phyloP scores from a whole-genome alignment of 805 yeast species.

The Kazachstania taianensis region DNA sequence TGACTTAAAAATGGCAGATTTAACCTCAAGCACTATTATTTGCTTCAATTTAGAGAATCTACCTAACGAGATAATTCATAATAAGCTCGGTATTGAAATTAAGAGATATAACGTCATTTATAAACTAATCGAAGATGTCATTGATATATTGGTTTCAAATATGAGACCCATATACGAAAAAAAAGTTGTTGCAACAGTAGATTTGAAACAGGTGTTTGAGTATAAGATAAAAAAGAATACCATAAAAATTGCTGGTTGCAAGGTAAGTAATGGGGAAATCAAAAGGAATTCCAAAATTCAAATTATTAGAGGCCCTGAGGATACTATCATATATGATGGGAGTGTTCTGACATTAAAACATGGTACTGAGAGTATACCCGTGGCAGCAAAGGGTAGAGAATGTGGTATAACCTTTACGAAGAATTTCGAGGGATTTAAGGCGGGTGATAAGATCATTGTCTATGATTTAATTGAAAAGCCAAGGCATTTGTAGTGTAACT shows the following conservation, averaged over 20 bases:
- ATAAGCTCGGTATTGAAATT: constrained; percentile 50
- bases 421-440: constrained; percentile 53
- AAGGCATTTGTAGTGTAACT: constrained; percentile 39
- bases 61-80: constrained; percentile 48
- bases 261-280: constrained; percentile 59
- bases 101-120: constrained; percentile 72
- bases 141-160: constrained; percentile 46
- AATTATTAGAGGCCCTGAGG: constrained; percentile 41
- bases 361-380: constrained; percentile 66
- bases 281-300: constrained; percentile 48
- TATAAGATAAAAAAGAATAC: constrained; percentile 54
- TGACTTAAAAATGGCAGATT: constrained; percentile 57
- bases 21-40: constrained; percentile 62
- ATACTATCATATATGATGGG: constrained; percentile 41
- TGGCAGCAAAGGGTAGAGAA: constrained; percentile 76
- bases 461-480: constrained; percentile 56
- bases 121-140: constrained; percentile 76
- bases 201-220: constrained; percentile 60
- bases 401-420: constrained; percentile 72
- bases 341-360: constrained; percentile 64
- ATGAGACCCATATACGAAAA: constrained; percentile 59
- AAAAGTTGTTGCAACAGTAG: constrained; percentile 56
- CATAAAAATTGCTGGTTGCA: constrained; percentile 76
- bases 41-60: constrained; percentile 62
- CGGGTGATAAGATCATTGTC: constrained; percentile 67